These are phyloP conservation scores for Aspergillus vadensis DNA, from an alignment of 2,329 filamentous ascomycete genomes.

Conservation along the genomic window DNA sequence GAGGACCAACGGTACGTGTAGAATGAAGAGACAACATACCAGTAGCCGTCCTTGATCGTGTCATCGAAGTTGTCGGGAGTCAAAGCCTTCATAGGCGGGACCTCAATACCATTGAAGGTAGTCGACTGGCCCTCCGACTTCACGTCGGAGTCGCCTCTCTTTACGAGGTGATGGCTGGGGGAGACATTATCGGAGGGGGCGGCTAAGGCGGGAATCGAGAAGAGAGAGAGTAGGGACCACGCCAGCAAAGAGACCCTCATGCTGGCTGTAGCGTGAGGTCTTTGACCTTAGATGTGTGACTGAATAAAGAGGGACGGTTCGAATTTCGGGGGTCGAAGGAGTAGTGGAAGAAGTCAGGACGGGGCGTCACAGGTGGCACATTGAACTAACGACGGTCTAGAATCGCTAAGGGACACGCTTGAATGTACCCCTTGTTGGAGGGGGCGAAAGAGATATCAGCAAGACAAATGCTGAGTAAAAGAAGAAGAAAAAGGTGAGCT, in stretches of 20 bases:
- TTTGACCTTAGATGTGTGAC: slow-evolving; percentile 15
- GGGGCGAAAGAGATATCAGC: background rate
- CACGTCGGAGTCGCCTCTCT: slow-evolving; percentile 26
- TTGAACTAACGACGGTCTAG: slow-evolving; percentile 22
- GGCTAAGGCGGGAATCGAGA: slow-evolving; percentile 38
- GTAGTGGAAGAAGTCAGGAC: slow-evolving; percentile 20
- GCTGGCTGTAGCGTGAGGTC: slow-evolving; percentile 26
- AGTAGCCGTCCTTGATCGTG: slow-evolving; percentile 54
- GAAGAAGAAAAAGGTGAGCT: background rate
- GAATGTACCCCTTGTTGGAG: slow-evolving; percentile 5
- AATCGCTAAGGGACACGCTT: slow-evolving; percentile 15
- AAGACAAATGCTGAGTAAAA: background rate
- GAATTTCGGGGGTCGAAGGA: slow-evolving; percentile 13
- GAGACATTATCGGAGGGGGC: slow-evolving; percentile 26
- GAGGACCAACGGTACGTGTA: background rate
- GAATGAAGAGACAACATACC: slow-evolving; percentile 38
- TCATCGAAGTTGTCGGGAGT: slow-evolving; percentile 52
- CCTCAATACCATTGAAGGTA: slow-evolving; percentile 54
- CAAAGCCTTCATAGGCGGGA: slow-evolving; percentile 54
- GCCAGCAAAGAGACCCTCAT: slow-evolving; percentile 43
- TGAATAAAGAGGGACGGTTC: slow-evolving; percentile 17
- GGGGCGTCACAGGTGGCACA: slow-evolving; percentile 34
- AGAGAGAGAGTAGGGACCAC: slow-evolving; percentile 42
- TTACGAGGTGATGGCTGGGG: slow-evolving; percentile 27
- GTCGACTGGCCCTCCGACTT: slow-evolving; percentile 36